Conservation (phyloP, 208 protist species). For the Leishmania gerbilli region DNA sequence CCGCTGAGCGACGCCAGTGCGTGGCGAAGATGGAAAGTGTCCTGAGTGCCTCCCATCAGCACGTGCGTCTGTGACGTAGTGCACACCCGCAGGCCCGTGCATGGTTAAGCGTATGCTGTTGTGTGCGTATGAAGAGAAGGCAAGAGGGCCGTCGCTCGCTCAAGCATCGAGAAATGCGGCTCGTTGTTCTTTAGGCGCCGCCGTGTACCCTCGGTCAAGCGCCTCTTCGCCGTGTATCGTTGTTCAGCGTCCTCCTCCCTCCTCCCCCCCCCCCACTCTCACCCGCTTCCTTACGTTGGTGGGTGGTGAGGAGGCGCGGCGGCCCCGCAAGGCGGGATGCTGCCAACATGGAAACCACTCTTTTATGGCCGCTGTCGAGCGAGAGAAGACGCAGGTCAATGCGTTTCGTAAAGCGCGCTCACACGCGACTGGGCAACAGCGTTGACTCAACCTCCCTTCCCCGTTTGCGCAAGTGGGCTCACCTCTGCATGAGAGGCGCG, state of each 20-base stretch:
- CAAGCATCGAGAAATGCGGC: not conserved
- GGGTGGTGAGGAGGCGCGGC: not conserved
- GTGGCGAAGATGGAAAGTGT: constrained; percentile 57
- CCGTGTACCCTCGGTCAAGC: not conserved
- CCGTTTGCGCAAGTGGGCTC: not conserved
- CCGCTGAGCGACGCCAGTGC: constrained; percentile 37
- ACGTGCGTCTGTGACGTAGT: constrained; percentile 20
- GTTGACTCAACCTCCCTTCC: not conserved
- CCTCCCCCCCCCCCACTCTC: not conserved
- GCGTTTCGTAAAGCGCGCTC: not conserved
- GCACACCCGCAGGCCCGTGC: not conserved
- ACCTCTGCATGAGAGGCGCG: not conserved
- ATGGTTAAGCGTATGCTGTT: not conserved
- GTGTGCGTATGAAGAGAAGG: not conserved
- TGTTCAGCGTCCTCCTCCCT: not conserved
- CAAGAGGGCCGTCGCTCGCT: not conserved
- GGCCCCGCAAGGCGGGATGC: not conserved
- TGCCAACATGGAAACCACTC: not conserved
- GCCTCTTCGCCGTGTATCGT: not conserved
- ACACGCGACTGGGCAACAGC: not conserved
- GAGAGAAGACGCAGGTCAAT: not conserved
- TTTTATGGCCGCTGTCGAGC: not conserved
- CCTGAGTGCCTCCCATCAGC: constrained; percentile 33
- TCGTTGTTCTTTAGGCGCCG: not conserved
- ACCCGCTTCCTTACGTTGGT: not conserved